These are phyloP conservation scores for Tagetes erecta DNA, from an alignment of 129 eudicot genomes.

Conservation along the genomic window DNA sequence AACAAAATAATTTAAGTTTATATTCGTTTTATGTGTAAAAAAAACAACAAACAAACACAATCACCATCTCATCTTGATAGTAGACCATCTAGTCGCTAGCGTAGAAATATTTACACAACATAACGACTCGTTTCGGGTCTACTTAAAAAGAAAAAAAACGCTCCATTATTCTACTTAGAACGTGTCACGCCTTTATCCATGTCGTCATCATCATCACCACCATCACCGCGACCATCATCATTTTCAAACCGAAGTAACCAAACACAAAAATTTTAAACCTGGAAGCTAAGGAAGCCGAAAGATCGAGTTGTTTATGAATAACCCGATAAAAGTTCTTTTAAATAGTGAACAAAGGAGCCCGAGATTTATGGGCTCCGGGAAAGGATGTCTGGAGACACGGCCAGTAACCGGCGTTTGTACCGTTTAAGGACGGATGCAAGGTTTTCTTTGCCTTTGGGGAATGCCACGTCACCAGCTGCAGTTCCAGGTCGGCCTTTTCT, in stretches of 20 bases:
- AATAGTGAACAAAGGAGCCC: constrained; percentile 28
- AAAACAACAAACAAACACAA: constrained; percentile 21
- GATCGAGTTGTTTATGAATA: constrained; percentile 23
- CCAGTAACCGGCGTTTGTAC: constrained; percentile 76
- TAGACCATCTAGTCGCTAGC: constrained; percentile 38
- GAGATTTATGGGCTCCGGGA: constrained; percentile 46
- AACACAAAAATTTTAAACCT: constrained; percentile 32
- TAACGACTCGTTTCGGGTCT: constrained; percentile 36
- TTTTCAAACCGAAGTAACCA: background rate
- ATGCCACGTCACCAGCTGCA: constrained; percentile 94
- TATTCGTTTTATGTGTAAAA: constrained; percentile 21
- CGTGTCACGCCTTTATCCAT: background rate
- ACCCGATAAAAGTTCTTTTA: constrained; percentile 15
- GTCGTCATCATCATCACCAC: background rate
- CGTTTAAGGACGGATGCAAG: constrained; percentile 88
- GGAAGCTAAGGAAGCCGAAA: constrained; percentile 25
- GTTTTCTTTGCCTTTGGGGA: constrained; percentile 93
- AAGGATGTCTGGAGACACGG: constrained; percentile 48
- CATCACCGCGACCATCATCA: background rate
- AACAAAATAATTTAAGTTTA: constrained; percentile 16
- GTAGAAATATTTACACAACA: constrained; percentile 42
- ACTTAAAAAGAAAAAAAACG: constrained; percentile 32
- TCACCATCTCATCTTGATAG: constrained; percentile 30
- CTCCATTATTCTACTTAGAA: constrained; percentile 33
- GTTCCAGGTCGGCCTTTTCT: constrained; percentile 92